A percentile compares a stretch with the other conserved stretches of the same genome.
Conservation (phyloP, 768 basidiomycete species). For the Phanerochaete carnosa region DNA sequence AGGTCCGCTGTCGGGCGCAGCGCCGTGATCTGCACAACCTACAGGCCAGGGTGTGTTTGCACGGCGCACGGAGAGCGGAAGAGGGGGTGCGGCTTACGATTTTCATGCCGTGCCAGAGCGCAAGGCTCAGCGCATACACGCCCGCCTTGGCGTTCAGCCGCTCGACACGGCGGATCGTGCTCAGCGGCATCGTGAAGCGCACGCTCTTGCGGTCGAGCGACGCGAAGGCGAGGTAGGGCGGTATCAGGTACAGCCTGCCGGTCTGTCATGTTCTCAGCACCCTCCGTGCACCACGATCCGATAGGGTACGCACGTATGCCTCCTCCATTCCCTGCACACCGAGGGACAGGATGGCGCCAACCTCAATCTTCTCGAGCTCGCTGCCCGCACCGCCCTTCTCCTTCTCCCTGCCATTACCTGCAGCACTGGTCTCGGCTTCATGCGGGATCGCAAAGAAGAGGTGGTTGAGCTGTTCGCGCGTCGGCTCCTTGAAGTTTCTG, state of each 20-base stretch:
- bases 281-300: background rate
- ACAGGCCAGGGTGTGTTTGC: background rate
- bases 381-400: slow-evolving; percentile 23
- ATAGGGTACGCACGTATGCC: slow-evolving; percentile 73
- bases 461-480: slow-evolving; percentile 79
- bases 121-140: slow-evolving; percentile 91
- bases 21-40: slow-evolving; percentile 92
- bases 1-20: slow-evolving; percentile 89
- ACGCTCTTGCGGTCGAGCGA: slow-evolving; percentile 93
- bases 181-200: slow-evolving; percentile 86
- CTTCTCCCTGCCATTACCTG: slow-evolving; percentile 15
- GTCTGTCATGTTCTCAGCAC: slow-evolving; percentile 46
- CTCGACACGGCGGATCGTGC: slow-evolving; percentile 91
- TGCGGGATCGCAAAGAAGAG: slow-evolving; percentile 83
- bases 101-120: slow-evolving; percentile 93
- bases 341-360: slow-evolving; percentile 84
- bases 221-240: slow-evolving; percentile 87
- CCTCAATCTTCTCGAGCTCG: slow-evolving; percentile 72
- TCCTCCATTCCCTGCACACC: slow-evolving; percentile 80
- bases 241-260: slow-evolving; percentile 84
- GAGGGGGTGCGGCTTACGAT: slow-evolving; percentile 57
- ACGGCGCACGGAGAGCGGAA: background rate
- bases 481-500: slow-evolving; percentile 89
- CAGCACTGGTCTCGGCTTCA: slow-evolving; percentile 7
- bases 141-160: slow-evolving; percentile 90